Conservation (phyloP, 148 eudicot genomes). For the Fagopyrum homotropicum region DNA sequence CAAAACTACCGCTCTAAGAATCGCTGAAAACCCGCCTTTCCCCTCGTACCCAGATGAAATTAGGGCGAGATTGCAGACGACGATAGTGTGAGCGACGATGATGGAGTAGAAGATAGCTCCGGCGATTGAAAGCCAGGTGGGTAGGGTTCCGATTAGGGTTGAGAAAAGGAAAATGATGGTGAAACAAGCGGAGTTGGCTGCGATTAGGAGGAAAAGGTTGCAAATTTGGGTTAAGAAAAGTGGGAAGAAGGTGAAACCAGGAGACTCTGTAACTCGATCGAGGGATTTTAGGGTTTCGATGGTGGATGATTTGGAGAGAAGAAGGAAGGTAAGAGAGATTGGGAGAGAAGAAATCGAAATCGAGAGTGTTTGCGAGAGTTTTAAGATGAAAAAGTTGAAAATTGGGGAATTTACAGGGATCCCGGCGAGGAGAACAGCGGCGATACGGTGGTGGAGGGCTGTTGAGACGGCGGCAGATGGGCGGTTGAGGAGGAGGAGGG, state of each 20-base stretch:
- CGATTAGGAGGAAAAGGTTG: slow-evolving; percentile 24
- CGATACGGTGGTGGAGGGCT: slow-evolving; percentile 29
- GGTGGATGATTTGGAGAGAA: slow-evolving; percentile 54
- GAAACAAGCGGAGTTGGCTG: slow-evolving; percentile 59
- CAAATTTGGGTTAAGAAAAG: slow-evolving; percentile 32
- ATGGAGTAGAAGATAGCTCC: slow-evolving; percentile 60
- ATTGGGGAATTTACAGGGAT: slow-evolving; percentile 43
- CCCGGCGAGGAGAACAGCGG: slow-evolving; percentile 43
- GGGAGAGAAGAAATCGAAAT: slow-evolving; percentile 44
- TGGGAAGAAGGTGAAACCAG: slow-evolving; percentile 10
- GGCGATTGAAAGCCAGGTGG: slow-evolving; percentile 19
- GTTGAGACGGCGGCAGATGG: slow-evolving; percentile 23
- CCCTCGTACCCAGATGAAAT: slow-evolving; percentile 21
- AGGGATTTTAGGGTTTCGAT: slow-evolving; percentile 26
- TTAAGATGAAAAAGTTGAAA: slow-evolving; percentile 37
- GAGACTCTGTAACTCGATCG: not conserved
- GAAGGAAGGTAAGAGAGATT: slow-evolving; percentile 56
- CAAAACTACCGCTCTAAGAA: slow-evolving; percentile 43
- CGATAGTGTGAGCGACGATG: slow-evolving; percentile 49
- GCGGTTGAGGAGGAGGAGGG: slow-evolving; percentile 39
- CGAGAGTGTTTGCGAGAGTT: slow-evolving; percentile 64
- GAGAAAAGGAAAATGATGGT: slow-evolving; percentile 34
- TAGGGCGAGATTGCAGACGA: slow-evolving; percentile 48
- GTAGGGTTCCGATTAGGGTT: slow-evolving; percentile 27
- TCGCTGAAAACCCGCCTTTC: slow-evolving; percentile 34